A percentile compares a stretch with the other conserved stretches of the same genome.
Evolutionary conservation across 495 filamentous ascomycete species (phyloP).

Genomic region (Daldinia concentrica): DNA sequence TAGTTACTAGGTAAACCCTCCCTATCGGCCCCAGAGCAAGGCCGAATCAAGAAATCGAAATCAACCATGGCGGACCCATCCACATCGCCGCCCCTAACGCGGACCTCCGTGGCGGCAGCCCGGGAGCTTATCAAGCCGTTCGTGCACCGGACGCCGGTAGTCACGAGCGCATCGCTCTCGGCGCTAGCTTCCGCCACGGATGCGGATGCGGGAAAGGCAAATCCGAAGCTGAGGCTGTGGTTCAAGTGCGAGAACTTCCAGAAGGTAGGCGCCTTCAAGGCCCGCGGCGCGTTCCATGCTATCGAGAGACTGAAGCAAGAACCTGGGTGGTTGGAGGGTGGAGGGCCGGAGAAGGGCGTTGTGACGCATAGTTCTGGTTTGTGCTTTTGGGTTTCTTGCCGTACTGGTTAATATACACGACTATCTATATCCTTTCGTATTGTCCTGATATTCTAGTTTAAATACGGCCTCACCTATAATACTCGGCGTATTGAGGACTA

Average conservation of each 20-base stretch:
- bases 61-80: conserved; percentile 59
- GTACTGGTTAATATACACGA: no score
- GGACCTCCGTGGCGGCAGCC: conserved; percentile 72
- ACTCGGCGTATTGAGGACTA: not conserved
- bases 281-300: conserved; percentile 89
- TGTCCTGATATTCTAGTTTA: not conserved
- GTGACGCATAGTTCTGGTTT: conserved; percentile 91
- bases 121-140: conserved; percentile 75
- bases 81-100: conserved; percentile 68
- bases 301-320: conserved; percentile 74
- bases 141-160: conserved; percentile 84
- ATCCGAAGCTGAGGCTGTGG: conserved; percentile 76
- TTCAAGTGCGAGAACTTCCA: conserved; percentile 99
- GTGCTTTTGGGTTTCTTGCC: conserved; percentile 16
- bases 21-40: not conserved
- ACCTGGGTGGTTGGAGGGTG: conserved; percentile 64
- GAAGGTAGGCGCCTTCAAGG: conserved; percentile 92
- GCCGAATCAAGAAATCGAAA: not conserved
- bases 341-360: conserved; percentile 70
- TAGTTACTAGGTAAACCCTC: not conserved
- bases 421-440: conserved; percentile 5
- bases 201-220: conserved; percentile 45
- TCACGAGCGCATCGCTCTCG: conserved; percentile 79
- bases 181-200: conserved; percentile 74
- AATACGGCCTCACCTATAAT: not conserved